Base-by-base conservation (phyloP, 257 asterid species). In the Capsicum chinense region DNA sequence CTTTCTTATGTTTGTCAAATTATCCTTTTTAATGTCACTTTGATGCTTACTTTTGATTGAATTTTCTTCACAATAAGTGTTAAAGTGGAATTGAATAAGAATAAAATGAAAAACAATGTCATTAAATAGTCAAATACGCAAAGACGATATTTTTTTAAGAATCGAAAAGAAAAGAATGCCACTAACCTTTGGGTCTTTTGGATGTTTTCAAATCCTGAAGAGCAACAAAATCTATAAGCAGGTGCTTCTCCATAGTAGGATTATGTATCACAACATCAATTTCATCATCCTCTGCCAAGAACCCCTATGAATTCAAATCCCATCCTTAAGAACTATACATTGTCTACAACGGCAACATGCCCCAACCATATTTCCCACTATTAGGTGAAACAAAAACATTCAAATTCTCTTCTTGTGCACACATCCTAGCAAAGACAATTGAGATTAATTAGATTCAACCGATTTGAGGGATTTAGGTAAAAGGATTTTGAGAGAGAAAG, bases 291-390 rank as follows among this genome's bases (percentile, higher is more conserved):
- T 66, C 50, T 0, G 87, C 85, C 15, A 42, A 56, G 14, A 85
- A 80, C 2, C 82, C 87, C 66, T 66, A 85, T 6, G 82, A 64
- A 69, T 80, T 71, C 2, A 73, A 73, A 63, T 85, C 87, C 57
- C 87, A 83, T 8, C 87, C 87, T 59, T 85, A 66, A 9, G 84
- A 80, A 62, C 87, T 85, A 64, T 85, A 85, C 78, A 80, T 56
- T 2, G 87, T 85, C 42, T 85, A 85, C 57, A 85, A 12, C 1
- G 87, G 87, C 21, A 85, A 39, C 17, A 80, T 69, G 15, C 87
- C 87, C 82, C 82, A 78, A 54, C 54, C 64, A 78, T 78, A 26
- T 4, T 48, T 48, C 33, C 52, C 81, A 14, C 59, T 19, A 50
- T 67, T 62, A 13, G 87, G 87, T 0, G 87, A 83, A 8, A 85